phyloP scores from a whole-genome alignment of 768 basidiomycete genomes.

The Antrodiella citrinella region DNA sequence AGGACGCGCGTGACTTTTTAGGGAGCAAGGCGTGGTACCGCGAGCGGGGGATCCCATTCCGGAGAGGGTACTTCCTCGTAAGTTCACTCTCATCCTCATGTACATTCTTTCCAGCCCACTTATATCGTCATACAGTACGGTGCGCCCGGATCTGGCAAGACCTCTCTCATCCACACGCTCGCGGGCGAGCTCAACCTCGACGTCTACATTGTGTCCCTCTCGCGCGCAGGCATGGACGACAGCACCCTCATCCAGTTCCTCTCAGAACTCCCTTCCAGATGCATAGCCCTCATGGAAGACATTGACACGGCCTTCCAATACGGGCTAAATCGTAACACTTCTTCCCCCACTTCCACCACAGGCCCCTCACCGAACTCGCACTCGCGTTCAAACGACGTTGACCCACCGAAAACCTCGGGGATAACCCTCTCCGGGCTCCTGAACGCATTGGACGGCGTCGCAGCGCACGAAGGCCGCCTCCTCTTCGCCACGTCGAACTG shows the following conservation, averaged over 20 bases:
- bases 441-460: constrained; percentile 74
- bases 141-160: constrained; percentile 72
- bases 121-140: constrained; percentile 62
- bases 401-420: too few relatives aligned
- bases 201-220: constrained; percentile 66
- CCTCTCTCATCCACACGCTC: constrained; percentile 66
- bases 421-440: constrained; percentile 68
- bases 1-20: constrained; percentile 68
- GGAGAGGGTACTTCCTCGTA: constrained; percentile 67
- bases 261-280: constrained; percentile 53
- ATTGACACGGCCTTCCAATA: constrained; percentile 79
- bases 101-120: too few relatives aligned
- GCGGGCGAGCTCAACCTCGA: constrained; percentile 74
- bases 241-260: constrained; percentile 48
- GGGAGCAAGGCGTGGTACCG: constrained; percentile 64
- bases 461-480: constrained; percentile 76
- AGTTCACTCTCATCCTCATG: too few relatives aligned
- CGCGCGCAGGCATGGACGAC: constrained; percentile 65
- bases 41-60: constrained; percentile 71
- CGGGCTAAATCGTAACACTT: constrained; percentile 20
- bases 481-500: constrained; percentile 77
- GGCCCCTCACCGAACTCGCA: too few relatives aligned
- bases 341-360: constrained; percentile 8
- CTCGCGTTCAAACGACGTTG: too few relatives aligned
- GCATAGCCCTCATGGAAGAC: constrained; percentile 78